Conservation (phyloP, 2,329 filamentous ascomycete species). For the Pezicula radicicola region DNA sequence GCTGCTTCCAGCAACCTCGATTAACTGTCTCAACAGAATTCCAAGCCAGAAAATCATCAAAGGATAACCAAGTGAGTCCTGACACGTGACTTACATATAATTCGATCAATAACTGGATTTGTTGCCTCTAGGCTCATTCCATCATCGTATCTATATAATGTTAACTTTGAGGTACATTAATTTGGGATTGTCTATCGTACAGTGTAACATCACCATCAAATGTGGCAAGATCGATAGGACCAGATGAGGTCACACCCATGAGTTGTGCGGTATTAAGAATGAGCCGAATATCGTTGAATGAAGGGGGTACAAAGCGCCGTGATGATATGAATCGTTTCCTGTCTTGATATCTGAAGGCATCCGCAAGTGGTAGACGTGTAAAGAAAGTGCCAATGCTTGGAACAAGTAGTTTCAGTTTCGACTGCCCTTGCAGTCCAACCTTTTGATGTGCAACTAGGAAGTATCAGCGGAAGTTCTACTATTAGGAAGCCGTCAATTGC, state of each 20-base stretch:
- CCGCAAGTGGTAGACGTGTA: conserved; percentile 79
- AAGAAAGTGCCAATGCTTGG: conserved; percentile 93
- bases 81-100: conserved; percentile 40
- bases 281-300: conserved; percentile 93
- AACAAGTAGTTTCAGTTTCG: conserved; percentile 89
- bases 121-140: conserved; percentile 72
- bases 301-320: conserved; percentile 88
- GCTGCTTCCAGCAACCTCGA: no score
- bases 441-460: conserved; percentile 68
- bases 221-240: conserved; percentile 78
- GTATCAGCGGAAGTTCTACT: not conserved
- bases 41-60: not conserved
- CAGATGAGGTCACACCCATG: conserved; percentile 77
- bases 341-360: conserved; percentile 91
- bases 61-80: conserved; percentile 5
- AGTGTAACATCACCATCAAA: conserved; percentile 98
- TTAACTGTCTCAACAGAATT: no score
- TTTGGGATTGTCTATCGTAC: conserved; percentile 33
- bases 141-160: conserved; percentile 59
- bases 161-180: conserved; percentile 67
- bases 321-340: conserved; percentile 81
- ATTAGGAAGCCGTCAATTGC: conserved; percentile 16
- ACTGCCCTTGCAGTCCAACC: conserved; percentile 63
- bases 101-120: conserved; percentile 72
- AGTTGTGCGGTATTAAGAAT: conserved; percentile 93